These are phyloP conservation scores for Rhododendron ferrugineum DNA, from an alignment of 148 eudicot genomes.

Conservation along the genomic window DNA sequence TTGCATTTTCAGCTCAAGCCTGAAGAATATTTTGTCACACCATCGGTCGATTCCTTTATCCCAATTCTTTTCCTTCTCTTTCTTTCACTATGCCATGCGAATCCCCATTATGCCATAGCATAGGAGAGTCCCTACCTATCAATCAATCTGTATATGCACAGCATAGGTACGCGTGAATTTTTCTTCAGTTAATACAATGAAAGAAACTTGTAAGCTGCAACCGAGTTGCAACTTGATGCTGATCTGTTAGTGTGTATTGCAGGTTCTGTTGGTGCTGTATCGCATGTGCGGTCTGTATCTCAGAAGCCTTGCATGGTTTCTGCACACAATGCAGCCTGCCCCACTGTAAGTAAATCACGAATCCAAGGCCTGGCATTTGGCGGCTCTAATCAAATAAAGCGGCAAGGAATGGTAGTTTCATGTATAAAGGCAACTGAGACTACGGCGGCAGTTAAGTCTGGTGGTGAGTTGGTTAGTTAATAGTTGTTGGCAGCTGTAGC, in stretches of 20 bases:
- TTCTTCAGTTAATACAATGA: background rate
- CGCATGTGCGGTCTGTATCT: conserved; percentile 25
- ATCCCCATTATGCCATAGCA: background rate
- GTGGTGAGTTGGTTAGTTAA: conserved; percentile 37
- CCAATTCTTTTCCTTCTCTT: background rate
- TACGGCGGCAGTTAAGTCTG: conserved; percentile 37
- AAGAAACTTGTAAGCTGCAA: background rate
- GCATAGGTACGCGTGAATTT: background rate
- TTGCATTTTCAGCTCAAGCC: background rate
- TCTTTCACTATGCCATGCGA: background rate
- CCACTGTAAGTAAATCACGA: conserved; percentile 24
- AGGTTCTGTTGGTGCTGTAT: conserved; percentile 36
- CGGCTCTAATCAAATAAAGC: conserved; percentile 32
- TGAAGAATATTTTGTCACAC: background rate
- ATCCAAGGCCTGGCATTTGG: conserved; percentile 24
- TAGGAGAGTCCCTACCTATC: background rate
- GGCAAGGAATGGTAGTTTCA: conserved; percentile 28
- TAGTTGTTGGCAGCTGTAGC: background rate
- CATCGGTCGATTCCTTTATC: background rate
- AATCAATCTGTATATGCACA: background rate
- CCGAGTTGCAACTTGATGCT: background rate
- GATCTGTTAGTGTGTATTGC: conserved; percentile 12
- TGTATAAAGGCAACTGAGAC: conserved; percentile 51
- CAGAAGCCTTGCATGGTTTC: conserved; percentile 41
- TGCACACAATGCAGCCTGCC: conserved; percentile 23